Percentiles rank a stretch among this genome's conserved stretches.
Conservation (phyloP, 2,329 filamentous ascomycete genomes). For the Fusarium illudens region DNA sequence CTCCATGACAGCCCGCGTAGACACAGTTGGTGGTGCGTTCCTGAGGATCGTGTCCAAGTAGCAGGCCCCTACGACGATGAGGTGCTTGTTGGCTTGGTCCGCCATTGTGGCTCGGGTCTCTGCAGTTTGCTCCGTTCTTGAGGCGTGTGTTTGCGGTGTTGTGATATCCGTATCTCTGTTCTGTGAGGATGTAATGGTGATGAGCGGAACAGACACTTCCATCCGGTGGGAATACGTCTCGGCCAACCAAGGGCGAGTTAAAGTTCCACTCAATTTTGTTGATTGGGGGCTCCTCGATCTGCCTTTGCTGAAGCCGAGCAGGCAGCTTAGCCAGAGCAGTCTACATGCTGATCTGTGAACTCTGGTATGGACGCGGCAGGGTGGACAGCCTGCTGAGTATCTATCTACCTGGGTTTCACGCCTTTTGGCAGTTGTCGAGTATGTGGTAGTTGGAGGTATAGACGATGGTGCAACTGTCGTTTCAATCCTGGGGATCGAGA, state of each 20-base stretch:
- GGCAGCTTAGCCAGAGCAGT: background rate
- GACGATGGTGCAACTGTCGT: too few relatives aligned
- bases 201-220: background rate
- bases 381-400: too few relatives aligned
- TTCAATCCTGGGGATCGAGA: too few relatives aligned
- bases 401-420: too few relatives aligned
- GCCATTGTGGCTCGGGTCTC: background rate
- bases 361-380: background rate
- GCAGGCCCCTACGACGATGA: slow-evolving; percentile 72
- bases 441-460: too few relatives aligned
- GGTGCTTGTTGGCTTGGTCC: slow-evolving; percentile 56
- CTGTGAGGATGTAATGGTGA: background rate
- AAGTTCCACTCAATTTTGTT: slow-evolving; percentile 29
- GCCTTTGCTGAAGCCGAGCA: background rate
- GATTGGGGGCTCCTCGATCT: background rate
- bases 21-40: slow-evolving; percentile 50
- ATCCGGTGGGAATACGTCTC: background rate
- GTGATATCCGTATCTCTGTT: background rate
- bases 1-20: background rate
- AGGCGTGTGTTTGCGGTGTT: background rate
- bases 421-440: too few relatives aligned
- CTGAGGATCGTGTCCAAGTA: slow-evolving; percentile 77
- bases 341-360: background rate
- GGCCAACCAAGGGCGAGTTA: slow-evolving; percentile 1
- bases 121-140: background rate